Percentiles rank a stretch among this genome's conserved stretches.
phyloP scores from a whole-genome alignment of 208 protist genomes.

The Acanthamoeba lenticulata region DNA sequence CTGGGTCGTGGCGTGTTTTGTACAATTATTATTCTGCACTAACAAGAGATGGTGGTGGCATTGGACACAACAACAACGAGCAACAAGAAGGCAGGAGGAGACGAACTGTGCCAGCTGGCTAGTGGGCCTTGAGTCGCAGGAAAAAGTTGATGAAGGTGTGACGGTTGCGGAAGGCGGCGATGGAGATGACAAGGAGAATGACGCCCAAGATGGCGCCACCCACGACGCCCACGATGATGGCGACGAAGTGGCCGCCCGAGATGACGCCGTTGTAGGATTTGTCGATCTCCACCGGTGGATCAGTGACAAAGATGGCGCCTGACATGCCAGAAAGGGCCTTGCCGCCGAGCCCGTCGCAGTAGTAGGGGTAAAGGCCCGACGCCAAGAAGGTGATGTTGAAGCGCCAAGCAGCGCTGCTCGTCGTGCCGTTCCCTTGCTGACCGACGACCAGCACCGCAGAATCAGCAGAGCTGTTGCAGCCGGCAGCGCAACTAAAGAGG shows the following conservation, averaged over 20 bases:
- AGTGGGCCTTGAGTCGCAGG: not conserved
- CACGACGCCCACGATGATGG: constrained; percentile 11
- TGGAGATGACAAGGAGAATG: not conserved
- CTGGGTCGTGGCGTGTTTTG: no score
- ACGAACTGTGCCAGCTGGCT: not conserved
- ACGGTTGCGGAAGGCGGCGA: not conserved
- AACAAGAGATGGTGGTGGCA: not conserved
- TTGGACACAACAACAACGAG: no score
- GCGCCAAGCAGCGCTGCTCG: not conserved
- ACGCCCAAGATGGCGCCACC: not conserved
- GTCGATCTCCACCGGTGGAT: not conserved
- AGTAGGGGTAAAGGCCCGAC: not conserved
- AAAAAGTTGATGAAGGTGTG: not conserved
- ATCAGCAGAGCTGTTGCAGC: not conserved
- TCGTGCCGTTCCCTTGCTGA: not conserved
- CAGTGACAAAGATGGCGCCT: not conserved
- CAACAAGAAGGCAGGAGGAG: not conserved
- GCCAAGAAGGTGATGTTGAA: not conserved
- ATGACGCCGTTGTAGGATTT: not conserved
- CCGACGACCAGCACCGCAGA: not conserved
- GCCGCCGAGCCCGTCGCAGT: not conserved
- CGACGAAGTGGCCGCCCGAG: not conserved
- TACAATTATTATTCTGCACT: not conserved
- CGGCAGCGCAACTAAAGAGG: not conserved
- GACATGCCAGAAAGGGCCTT: not conserved